Evolutionary conservation across 257 asterid species (phyloP), one percentile per base, ranked within the genome.

Genomic region (Solanum phureja): DNA sequence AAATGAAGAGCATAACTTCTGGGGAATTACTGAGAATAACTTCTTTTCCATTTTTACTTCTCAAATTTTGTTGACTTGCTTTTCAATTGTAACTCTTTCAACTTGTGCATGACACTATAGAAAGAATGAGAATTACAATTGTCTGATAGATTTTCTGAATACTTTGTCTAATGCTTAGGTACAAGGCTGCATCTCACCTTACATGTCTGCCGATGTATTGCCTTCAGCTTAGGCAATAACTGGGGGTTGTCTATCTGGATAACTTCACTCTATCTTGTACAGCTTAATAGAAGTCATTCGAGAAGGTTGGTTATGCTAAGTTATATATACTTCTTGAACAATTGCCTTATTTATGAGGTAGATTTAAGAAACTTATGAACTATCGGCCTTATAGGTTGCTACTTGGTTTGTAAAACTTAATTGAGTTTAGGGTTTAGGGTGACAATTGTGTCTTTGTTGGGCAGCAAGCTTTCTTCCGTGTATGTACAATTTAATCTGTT

Each of bases 131-230:
- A 27, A 46, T 31, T 46, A 18, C 24, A 38, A 81, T 81, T 46
- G 68, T 29, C 68, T 29, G 46, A 77, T 44, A 71, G 23, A 66
- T 19, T 68, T 31, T 56, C 37, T 40, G 49, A 60, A 34, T 34
- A 37, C 66, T 9, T 16, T 16, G 21, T 87, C 85, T 60, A 83
- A 87, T 62, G 88, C 90, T 76, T 97, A 96, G 99, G 97, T 95
- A 72, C 98, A 93, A 87, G 99, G 98, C 72, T 95, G 98, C 85
- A 69, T 92, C 81, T 94, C 98, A 7, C 99, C 98, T 5, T 94
- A 95, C 95, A 91, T 95, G 98, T 92, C 98, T 34, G 89, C 94
- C 14, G 93, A 96, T 86, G 96, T 94, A 24, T 90, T 96, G 83
- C 89, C 97, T 81, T 84, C 90, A 88, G 92, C 90, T 88, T 93